Base-by-base conservation (phyloP, 148 eudicot genomes). In the Selenicereus undatus region DNA sequence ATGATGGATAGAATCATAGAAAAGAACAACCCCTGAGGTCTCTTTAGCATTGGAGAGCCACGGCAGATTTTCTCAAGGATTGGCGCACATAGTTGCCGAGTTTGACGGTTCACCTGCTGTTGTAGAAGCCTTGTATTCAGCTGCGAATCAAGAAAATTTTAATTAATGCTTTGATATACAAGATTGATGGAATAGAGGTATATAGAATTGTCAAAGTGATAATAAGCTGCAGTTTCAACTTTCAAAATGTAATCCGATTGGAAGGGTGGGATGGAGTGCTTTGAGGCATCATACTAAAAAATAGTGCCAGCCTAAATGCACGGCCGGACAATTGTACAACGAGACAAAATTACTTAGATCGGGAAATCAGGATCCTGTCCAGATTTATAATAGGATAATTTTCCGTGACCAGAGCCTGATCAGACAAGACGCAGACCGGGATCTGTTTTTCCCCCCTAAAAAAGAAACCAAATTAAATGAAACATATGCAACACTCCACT, bases 61-160 rank as follows among this genome's bases (percentile, higher is more conserved):
- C 32, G 21, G 75, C 43, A 39, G 76, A 69, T 22, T 22, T 45
- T 79, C 45, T 75, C 74, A 70, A 79, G 75, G 65, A 62, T 52
- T 74, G 30, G 39, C 66, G 56, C 4, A 11, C 27, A 27, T 60
- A 26, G 48, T 56, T 17, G 5, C 48, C 8, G 32, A 35, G 29
- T 35, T 50, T 54, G 50, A 36, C 9, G 76, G 74, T 65, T 50
- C 22, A 36, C 52, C 76, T 58, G 69, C 50, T 48, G 21, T 10
- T 64, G n/a, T 64, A 10, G 69, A 12, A n/a, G 27, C 13, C 26
- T n/a, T 66, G 71, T 66, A 66, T 27, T 66, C 32, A 66, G 35
- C 71, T 66, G 71, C 71, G 27, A 66, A 62, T 62, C 5, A 66
- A 27, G 35, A 66, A 66, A 56, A 66, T 26, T 24, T 22, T 12